phyloP scores from a whole-genome alignment of 2,329 filamentous ascomycete species.

The Botrytis cinerea region DNA sequence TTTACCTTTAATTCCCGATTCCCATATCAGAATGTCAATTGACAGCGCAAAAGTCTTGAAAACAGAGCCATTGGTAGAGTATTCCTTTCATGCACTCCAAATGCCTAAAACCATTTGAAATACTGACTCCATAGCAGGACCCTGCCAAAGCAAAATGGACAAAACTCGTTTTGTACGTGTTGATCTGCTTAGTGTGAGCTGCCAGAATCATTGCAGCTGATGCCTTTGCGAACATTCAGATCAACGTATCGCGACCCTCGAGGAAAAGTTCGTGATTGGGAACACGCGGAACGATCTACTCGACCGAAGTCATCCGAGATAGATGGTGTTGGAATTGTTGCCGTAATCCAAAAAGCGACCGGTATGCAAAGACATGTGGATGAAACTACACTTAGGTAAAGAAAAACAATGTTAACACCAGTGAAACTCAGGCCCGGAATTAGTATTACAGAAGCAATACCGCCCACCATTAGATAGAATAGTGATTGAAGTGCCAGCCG shows the following conservation, averaged over 20 bases:
- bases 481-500: constrained; percentile 65
- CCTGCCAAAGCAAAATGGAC: constrained; percentile 58
- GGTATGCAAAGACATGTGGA: constrained; percentile 42
- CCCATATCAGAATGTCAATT: constrained; percentile 7
- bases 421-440: constrained; percentile 48
- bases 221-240: constrained; percentile 42
- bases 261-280: constrained; percentile 64
- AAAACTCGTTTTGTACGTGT: constrained; percentile 56
- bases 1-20: neutral
- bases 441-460: constrained; percentile 68
- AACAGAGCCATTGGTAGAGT: constrained; percentile 19
- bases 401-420: neutral
- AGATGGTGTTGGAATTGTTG: constrained; percentile 73
- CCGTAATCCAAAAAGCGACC: constrained; percentile 59
- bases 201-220: neutral
- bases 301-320: constrained; percentile 62
- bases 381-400: neutral
- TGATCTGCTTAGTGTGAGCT: constrained; percentile 8
- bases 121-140: constrained; percentile 27
- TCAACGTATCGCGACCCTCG: constrained; percentile 65
- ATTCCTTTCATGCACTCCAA: neutral
- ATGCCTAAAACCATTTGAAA: neutral
- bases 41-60: constrained; percentile 15
- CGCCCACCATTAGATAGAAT: constrained; percentile 61
- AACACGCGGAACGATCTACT: constrained; percentile 71